These are phyloP conservation scores for Pezicula radicicola DNA, from an alignment of 2,329 filamentous ascomycete species.

Conservation along the genomic window DNA sequence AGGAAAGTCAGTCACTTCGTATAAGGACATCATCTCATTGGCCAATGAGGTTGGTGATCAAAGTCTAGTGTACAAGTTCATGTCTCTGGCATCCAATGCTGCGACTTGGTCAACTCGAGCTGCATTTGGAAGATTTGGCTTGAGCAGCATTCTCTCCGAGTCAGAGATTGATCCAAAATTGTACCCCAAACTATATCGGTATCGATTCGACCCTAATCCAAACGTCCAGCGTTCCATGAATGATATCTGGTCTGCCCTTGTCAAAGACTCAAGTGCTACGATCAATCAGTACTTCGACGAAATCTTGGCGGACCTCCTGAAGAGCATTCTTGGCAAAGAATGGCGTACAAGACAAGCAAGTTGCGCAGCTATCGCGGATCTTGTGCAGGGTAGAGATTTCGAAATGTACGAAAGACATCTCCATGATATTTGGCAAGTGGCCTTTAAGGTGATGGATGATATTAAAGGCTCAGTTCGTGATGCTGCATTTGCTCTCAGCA, in stretches of 20 bases:
- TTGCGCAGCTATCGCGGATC: constrained; percentile 83
- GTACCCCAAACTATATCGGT: constrained; percentile 91
- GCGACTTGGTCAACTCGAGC: constrained; percentile 97
- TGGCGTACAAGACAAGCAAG: constrained; percentile 93
- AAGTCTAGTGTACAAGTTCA: constrained; percentile 95
- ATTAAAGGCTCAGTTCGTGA: constrained; percentile 87
- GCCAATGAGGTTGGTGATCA: constrained; percentile 97
- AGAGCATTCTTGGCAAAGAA: constrained; percentile 83
- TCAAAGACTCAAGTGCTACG: constrained; percentile 77
- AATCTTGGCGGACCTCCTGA: constrained; percentile 84
- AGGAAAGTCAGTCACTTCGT: constrained; percentile 85
- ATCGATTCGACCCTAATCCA: constrained; percentile 90
- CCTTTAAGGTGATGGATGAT: constrained; percentile 91
- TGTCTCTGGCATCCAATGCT: constrained; percentile 94
- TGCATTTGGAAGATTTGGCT: constrained; percentile 89
- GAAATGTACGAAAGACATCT: constrained; percentile 81
- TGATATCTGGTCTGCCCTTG: constrained; percentile 94
- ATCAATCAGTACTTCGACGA: constrained; percentile 81
- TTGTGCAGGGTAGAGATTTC: constrained; percentile 77
- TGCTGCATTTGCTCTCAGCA: constrained; percentile 78
- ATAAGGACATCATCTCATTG: constrained; percentile 93
- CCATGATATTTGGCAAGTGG: constrained; percentile 77
- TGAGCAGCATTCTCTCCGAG: constrained; percentile 88
- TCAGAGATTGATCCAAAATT: constrained; percentile 87
- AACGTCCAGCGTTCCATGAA: constrained; percentile 96